Evolutionary conservation across 306 rosid genomes (phyloP).

Genomic region (Luffa aegyptiaca): DNA sequence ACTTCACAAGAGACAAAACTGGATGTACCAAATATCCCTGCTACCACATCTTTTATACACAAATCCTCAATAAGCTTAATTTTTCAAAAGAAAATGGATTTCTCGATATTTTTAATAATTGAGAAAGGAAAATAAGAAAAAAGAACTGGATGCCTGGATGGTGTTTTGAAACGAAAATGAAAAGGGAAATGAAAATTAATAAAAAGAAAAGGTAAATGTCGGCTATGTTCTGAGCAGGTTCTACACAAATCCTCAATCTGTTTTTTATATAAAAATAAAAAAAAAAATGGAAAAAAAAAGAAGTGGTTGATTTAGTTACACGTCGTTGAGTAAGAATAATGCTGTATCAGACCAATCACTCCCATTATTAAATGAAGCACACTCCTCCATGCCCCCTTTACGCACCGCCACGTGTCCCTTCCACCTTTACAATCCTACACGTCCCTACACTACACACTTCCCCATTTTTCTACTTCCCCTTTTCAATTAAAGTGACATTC

Average conservation of each 20-base stretch:
- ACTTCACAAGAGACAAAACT: no score
- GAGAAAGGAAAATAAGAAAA: neutral
- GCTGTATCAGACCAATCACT: neutral
- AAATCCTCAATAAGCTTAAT: no score
- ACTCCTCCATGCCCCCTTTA: neutral
- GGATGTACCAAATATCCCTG: no score
- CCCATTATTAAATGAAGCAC: neutral
- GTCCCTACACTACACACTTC: neutral
- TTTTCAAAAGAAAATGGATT: no score
- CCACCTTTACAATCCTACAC: neutral
- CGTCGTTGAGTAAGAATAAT: neutral
- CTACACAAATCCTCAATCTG: neutral
- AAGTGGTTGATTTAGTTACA: neutral
- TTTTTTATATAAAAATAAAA: neutral
- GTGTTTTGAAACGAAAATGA: neutral
- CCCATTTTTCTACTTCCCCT: no score
- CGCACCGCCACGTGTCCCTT: neutral
- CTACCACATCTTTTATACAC: no score
- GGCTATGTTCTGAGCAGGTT: neutral
- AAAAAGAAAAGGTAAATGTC: neutral
- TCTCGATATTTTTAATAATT: neutral
- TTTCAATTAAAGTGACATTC: no score
- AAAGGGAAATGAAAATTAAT: neutral
- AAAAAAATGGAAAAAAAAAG: neutral
- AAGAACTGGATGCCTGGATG: slow-evolving; percentile 7